phyloP scores from a whole-genome alignment of 805 yeast species.

The Sugiyamaella qingdaonensis region DNA sequence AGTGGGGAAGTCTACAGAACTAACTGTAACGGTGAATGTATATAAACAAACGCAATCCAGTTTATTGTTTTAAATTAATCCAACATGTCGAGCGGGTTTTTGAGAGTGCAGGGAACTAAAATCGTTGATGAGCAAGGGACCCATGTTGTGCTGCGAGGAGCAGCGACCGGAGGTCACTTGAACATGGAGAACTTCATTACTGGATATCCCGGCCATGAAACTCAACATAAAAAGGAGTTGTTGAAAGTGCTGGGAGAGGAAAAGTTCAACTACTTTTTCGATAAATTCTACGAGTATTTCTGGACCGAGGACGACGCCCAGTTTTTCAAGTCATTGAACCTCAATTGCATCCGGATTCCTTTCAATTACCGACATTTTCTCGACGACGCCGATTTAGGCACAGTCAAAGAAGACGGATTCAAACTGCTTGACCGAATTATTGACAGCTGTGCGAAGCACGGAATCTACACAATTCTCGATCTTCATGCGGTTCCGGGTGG shows the following conservation, averaged over 20 bases:
- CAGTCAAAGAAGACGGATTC: conserved; percentile 43
- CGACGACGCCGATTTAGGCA: conserved; percentile 42
- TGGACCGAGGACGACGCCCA: conserved; percentile 49
- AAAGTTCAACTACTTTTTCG: conserved; percentile 46
- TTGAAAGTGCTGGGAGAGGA: conserved; percentile 41
- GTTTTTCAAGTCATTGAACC: conserved; percentile 40
- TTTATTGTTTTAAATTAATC: too few species aligned
- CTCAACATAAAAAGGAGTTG: conserved; percentile 44
- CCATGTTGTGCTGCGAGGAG: conserved; percentile 43
- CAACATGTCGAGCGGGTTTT: conserved; percentile 3
- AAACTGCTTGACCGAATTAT: conserved; percentile 41
- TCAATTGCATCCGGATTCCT: conserved; percentile 48
- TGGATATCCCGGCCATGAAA: conserved; percentile 51
- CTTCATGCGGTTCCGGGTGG: conserved; percentile 51
- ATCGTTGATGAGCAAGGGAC: conserved; percentile 41
- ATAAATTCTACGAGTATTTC: conserved; percentile 49
- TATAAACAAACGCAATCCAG: too few species aligned
- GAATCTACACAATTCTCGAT: conserved; percentile 47
- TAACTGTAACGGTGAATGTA: too few species aligned
- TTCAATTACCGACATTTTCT: conserved; percentile 49
- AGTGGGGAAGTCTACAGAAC: background rate
- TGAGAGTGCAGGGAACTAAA: conserved; percentile 38
- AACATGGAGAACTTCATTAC: conserved; percentile 56
- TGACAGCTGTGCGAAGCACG: conserved; percentile 42
- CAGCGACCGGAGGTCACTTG: conserved; percentile 44